Conservation (phyloP, 192 early-diverging fungal genomes). For the Dispira simplex region DNA sequence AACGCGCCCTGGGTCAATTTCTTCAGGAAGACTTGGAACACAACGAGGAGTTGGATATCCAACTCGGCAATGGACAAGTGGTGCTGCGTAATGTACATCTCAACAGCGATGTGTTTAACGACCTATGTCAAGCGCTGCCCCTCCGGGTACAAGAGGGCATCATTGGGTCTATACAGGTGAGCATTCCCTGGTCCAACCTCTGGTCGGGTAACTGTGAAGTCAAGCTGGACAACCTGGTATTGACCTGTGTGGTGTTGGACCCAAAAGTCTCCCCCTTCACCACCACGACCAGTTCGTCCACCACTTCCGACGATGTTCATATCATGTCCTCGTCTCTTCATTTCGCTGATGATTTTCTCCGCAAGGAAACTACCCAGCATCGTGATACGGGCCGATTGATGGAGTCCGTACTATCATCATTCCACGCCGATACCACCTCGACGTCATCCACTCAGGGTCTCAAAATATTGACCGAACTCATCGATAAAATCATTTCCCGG, state of each 20-base stretch:
- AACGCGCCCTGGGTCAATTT: slow-evolving; percentile 72
- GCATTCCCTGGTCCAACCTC: slow-evolving; percentile 71
- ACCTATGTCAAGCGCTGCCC: slow-evolving; percentile 47
- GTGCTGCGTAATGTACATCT: slow-evolving; percentile 65
- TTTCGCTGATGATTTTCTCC: slow-evolving; percentile 79
- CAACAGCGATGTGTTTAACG: slow-evolving; percentile 64
- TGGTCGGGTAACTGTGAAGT: slow-evolving; percentile 65
- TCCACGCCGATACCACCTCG: slow-evolving; percentile 13
- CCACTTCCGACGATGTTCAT: slow-evolving; percentile 36
- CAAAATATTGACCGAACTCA: slow-evolving; percentile 59
- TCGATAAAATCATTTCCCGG: slow-evolving; percentile 71
- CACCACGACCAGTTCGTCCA: slow-evolving; percentile 19
- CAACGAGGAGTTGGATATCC: slow-evolving; percentile 67
- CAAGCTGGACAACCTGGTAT: slow-evolving; percentile 46
- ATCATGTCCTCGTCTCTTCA: slow-evolving; percentile 68
- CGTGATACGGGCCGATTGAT: slow-evolving; percentile 7
- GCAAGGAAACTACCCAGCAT: slow-evolving; percentile 25
- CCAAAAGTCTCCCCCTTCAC: background rate
- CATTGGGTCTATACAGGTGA: slow-evolving; percentile 49
- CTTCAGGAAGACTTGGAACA: slow-evolving; percentile 56
- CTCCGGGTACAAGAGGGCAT: slow-evolving; percentile 48
- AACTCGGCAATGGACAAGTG: slow-evolving; percentile 61
- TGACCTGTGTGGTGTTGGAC: slow-evolving; percentile 25
- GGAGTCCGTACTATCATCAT: slow-evolving; percentile 22
- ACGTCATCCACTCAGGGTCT: slow-evolving; percentile 42